Base-by-base conservation (phyloP, 768 basidiomycete genomes). In the Agaricus blazei region DNA sequence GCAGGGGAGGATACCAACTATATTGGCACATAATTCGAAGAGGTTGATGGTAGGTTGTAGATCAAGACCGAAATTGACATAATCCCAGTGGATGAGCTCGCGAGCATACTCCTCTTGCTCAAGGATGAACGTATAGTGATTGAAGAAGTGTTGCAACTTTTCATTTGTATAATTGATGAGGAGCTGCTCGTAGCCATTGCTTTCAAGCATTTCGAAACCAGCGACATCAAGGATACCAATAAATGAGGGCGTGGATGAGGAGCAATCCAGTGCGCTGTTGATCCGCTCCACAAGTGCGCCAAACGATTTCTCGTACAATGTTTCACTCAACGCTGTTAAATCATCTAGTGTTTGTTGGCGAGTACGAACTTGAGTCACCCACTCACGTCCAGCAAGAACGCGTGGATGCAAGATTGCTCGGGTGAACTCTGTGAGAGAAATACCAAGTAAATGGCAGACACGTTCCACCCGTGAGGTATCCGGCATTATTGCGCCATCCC, bases 151-250 rank as follows among this genome's bases (percentile, higher is more conserved):
- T 68, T 98, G 96, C 8, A 98, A 80, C 66, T 90, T 96, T 80
- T 99, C 97, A 75, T 99, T 99, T 43, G 96, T 98, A 65, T 91
- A 96, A 67, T 99, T 99, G 82, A 99, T 99, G 63, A 96, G 81
- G 26, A 99, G 81, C 68, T 99, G 97, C 65, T 99, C 97, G 68
- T 98, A 99, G 8, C 88, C 88, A 68, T 98, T 98, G 63, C 87
- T 78, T 52, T 90, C 89, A 72, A 92, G 90, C 58, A 99, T 99
- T 70, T 99, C 97, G 72, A 99, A 99, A 8, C 97, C 97, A 6
- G 97, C 97, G 51, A 99, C 98, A 81, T 99, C 97, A 29, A 99
- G 81, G 9, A 99, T 97, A 42, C 97, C 97, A 58, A 99, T 98
- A 69, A 98, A 99, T 1, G 90, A 89, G 7, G 88, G 83, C 72